Evolutionary conservation across 306 rosid species (phyloP).

Genomic region (Echinosophora koreensis): DNA sequence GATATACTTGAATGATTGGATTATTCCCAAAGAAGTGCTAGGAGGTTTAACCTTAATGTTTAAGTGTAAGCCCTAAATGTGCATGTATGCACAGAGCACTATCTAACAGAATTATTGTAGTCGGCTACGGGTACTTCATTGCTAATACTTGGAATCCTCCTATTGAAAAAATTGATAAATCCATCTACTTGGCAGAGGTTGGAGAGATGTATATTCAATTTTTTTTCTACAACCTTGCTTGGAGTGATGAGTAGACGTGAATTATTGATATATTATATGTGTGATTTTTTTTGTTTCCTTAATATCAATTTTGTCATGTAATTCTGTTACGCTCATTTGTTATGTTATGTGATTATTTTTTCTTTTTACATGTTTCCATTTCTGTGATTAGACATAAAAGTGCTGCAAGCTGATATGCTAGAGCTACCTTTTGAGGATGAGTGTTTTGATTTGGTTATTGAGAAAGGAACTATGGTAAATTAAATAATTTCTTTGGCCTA

Average conservation of each 20-base stretch:
- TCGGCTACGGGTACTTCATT: not conserved
- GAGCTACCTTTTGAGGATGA: conserved; percentile 84
- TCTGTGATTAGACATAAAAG: conserved; percentile 77
- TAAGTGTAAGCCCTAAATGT: not conserved
- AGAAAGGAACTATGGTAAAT: conserved; percentile 97
- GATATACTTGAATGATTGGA: not conserved
- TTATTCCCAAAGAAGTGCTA: not conserved
- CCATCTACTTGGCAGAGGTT: conserved; percentile 2
- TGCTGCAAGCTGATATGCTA: conserved; percentile 95
- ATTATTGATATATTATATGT: conserved; percentile 1
- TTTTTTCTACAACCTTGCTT: not conserved
- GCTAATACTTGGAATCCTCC: not conserved
- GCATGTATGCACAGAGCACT: not conserved
- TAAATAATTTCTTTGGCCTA: conserved; percentile 40
- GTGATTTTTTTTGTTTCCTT: not conserved
- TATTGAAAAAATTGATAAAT: not conserved
- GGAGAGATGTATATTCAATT: not conserved
- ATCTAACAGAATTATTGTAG: not conserved
- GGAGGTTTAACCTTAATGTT: not conserved
- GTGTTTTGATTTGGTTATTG: conserved; percentile 88
- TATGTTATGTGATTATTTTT: not conserved
- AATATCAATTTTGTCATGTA: not conserved
- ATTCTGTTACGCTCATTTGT: conserved; percentile 5
- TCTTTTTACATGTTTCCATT: conserved; percentile 30
- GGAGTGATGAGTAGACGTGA: conserved; percentile 19